Conservation (phyloP, 805 yeast species). For the Dipodascus geniculatus region DNA sequence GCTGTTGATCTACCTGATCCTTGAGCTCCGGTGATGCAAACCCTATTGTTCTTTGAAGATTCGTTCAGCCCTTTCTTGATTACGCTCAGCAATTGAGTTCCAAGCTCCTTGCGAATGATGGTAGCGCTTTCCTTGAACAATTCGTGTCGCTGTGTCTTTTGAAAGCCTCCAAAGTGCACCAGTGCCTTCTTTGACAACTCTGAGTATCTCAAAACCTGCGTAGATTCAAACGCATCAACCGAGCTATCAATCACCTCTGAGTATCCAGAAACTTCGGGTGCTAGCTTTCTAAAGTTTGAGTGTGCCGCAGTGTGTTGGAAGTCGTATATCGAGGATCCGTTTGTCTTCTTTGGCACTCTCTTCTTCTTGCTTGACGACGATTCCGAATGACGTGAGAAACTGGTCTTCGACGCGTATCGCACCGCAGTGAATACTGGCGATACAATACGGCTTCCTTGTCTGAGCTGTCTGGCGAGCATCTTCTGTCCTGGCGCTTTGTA, state of each 20-base stretch:
- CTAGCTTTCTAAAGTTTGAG: background rate
- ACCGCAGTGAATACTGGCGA: background rate
- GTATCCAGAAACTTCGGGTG: background rate
- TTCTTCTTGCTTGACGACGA: background rate
- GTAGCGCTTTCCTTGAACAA: conserved; percentile 49
- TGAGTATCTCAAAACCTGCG: conserved; percentile 26
- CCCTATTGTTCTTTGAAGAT: conserved; percentile 34
- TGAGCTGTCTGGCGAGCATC: background rate
- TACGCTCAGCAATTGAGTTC: background rate
- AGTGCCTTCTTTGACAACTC: conserved; percentile 33
- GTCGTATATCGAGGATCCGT: background rate
- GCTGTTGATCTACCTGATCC: conserved; percentile 76
- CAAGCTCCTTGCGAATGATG: conserved; percentile 37
- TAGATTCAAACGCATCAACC: conserved; percentile 7
- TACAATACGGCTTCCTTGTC: background rate
- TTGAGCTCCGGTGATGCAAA: conserved; percentile 50
- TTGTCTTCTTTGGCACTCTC: background rate
- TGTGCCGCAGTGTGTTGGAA: conserved; percentile 1
- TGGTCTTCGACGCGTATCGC: background rate
- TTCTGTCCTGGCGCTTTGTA: background rate
- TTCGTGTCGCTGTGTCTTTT: conserved; percentile 58
- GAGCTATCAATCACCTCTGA: background rate
- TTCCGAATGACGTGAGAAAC: background rate
- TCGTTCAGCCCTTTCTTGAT: conserved; percentile 23
- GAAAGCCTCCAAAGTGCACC: conserved; percentile 48